A percentile compares a stretch with the other conserved stretches of the same genome.
Conservation (phyloP, 1,284 basidiomycete species). For the Neotropicomus parvogracilis region DNA sequence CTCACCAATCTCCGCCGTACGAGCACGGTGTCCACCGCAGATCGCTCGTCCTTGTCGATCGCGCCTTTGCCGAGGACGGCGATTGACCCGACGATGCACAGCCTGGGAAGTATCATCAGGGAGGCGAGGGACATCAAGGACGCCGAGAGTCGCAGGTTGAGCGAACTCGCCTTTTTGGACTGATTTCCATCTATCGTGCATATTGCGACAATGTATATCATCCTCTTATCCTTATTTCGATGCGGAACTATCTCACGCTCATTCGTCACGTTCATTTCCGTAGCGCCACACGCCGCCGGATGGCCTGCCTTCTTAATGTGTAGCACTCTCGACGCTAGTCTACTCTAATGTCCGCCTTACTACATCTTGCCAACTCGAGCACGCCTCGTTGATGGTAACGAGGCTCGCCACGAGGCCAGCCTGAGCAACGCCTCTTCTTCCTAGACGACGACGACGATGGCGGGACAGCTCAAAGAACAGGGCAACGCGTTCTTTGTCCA, state of each 20-base stretch:
- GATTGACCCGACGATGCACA: conserved; percentile 58
- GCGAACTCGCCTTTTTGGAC: conserved; percentile 65
- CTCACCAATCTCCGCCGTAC: conserved; percentile 39
- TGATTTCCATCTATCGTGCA: conserved; percentile 25
- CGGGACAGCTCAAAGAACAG: conserved; percentile 3
- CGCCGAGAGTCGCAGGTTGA: conserved; percentile 61
- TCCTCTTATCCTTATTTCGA: conserved; percentile 10
- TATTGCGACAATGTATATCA: conserved; percentile 2
- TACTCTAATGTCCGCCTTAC: neutral
- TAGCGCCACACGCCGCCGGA: neutral
- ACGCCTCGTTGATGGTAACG: neutral
- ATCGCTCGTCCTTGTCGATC: conserved; percentile 8
- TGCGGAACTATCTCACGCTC: conserved; percentile 17
- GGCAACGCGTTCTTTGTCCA: conserved; percentile 1
- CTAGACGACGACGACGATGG: neutral
- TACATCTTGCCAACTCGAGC: neutral
- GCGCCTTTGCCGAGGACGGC: conserved; percentile 37
- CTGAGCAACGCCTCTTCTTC: neutral
- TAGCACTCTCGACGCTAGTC: conserved; percentile 8
- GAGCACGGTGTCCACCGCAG: conserved; percentile 17
- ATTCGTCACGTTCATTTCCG: conserved; percentile 19
- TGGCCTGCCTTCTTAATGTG: conserved; percentile 2
- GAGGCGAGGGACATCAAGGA: conserved; percentile 55
- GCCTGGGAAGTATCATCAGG: conserved; percentile 48
- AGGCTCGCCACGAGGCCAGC: neutral